Base-by-base conservation (phyloP, 495 filamentous ascomycete species). In the Daldinia caldariorum region DNA sequence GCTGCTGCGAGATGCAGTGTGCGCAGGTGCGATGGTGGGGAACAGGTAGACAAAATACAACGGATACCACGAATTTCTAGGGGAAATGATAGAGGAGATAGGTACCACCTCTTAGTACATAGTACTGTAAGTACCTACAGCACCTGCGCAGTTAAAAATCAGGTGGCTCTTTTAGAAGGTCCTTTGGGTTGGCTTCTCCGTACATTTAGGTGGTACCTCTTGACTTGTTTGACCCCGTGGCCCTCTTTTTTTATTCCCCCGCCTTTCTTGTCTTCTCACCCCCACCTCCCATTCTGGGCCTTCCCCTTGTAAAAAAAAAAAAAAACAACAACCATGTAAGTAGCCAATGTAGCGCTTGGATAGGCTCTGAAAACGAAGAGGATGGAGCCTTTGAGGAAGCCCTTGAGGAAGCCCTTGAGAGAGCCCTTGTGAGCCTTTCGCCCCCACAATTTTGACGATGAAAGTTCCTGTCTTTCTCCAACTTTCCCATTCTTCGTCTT, bases 381-480 rank as follows among this genome's bases (percentile, higher is more conserved):
- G 16, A 43, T 18, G 39, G 32, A 20, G 57, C 14, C 69, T 59
- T 54, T 67, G 60, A 26, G 26, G 26, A 26, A 26, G 26, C 69
- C 41, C 63, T 53, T 66, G 59, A 26, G 37, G 22, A 51, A 51
- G 47, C 26, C 26, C 26, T 26, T 26, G 22, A 29, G 47, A 29
- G 47, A 51, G 26, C 69, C 69, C 63, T 54, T 67, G 60, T 58
- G 34, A 50, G 49, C 47, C 43, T 61, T 66, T 72, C 68, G 61
- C 65, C 70, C 64, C 70, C 70, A 72, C 70, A 68, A 68, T 68
- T 72, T 72, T 61, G 64, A 72, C 70, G 70, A 72, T 72, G 64
- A 72, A 72, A 72, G 70, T 68, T 72, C 65, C 59, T 50, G 22
- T 10, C 65, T 53, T 72, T 72, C 70, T 72, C 70, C 70, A 72